Evolutionary conservation across 257 asterid genomes (phyloP), one percentile per base, ranked within the genome.

Genomic region (Plantago elongata): DNA sequence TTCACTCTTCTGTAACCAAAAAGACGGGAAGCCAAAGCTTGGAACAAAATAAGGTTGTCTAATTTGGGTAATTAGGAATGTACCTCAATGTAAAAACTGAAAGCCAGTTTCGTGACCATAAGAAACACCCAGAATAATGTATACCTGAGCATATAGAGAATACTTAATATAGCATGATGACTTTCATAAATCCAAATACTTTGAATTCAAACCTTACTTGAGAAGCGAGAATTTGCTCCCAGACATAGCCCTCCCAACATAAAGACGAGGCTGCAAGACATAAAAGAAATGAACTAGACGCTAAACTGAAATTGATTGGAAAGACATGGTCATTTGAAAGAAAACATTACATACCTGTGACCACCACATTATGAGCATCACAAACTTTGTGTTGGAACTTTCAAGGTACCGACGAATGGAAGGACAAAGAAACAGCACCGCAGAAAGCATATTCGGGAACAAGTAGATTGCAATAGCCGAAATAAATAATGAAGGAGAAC

Each of bases 321-420:
- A 45, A 50, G 10, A 54, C 3, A 50, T 58, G 9, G 15, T 16
- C 27, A 46, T 34, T 12, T 9, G 30, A 63, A 60, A 65, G n/a
- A 37, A 60, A 18, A 45, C 40, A 46, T 49, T 56, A 46, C 74
- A 56, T 75, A 92, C 99, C 95, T 93, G 99, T 38, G 99, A 87
- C 99, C 99, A 93, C 99, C 99, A 93, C 99, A 93, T 93, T 90
- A 82, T 85, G 68, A 93, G 91, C 95, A 83, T 87, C 81, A 89
- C 94, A 72, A 89, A 74, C 79, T 69, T 93, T 81, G 80, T 84
- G 67, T 93, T 78, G 75, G 99, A 86, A 65, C 94, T 87, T 78
- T 93, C 99, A 57, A 93, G 96, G 74, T 69, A 80, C 61, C 97
- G 90, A n/a, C 97, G 99, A 59, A 89, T 50, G 73, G 82, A 85